Conservation (phyloP, 129 eudicot genomes). For the Deinandra increscens region DNA sequence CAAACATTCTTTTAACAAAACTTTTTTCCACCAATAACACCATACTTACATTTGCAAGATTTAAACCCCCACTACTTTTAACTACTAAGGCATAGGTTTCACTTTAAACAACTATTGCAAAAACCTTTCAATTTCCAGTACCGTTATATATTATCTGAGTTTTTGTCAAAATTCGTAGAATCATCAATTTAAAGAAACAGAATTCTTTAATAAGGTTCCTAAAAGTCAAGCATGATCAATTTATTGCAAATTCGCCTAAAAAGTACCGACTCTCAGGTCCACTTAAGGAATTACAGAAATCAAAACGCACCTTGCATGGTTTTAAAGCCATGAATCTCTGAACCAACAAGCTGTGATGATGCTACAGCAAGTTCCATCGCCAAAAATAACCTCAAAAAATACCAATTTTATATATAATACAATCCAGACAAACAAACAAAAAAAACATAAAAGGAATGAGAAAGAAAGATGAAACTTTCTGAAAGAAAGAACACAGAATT, state of each 20-base stretch:
- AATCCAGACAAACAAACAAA: not conserved
- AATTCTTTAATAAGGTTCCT: not conserved
- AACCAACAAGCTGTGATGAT: slow-evolving; percentile 44
- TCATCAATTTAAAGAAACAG: not conserved
- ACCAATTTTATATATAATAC: not conserved
- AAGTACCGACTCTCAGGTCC: not conserved
- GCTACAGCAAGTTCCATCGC: slow-evolving; percentile 45
- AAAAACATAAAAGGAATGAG: not conserved
- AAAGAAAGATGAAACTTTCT: no score
- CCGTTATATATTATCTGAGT: no score
- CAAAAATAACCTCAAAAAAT: not conserved
- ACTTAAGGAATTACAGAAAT: not conserved
- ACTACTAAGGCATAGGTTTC: no score
- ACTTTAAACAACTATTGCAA: not conserved
- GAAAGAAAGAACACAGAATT: no score
- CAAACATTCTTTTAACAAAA: no score
- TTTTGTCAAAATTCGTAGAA: not conserved
- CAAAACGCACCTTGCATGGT: slow-evolving; percentile 65
- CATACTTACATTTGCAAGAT: no score
- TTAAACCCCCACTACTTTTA: no score
- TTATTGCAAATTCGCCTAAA: slow-evolving; percentile 6
- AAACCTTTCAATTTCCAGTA: not conserved
- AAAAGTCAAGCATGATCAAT: not conserved
- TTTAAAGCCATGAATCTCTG: slow-evolving; percentile 84
- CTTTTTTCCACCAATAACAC: no score